Percentiles rank a stretch among this genome's conserved stretches.
Conservation (phyloP, 2,329 filamentous ascomycete genomes). For the Lachnellula hyalina region DNA sequence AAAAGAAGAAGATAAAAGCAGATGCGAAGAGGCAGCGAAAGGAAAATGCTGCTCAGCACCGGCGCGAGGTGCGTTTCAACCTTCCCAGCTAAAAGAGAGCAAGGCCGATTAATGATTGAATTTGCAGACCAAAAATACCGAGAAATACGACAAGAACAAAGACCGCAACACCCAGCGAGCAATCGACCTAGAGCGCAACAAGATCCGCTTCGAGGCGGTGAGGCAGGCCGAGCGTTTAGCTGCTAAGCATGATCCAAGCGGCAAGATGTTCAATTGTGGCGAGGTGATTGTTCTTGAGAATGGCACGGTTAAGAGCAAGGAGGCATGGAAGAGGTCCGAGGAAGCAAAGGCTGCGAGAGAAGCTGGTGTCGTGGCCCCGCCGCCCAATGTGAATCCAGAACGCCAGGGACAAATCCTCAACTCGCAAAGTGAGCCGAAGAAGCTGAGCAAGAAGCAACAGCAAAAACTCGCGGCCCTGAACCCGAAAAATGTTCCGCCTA, state of each 20-base stretch:
- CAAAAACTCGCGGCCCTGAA: conserved; percentile 17
- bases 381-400: conserved; percentile 9
- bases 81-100: neutral
- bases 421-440: neutral
- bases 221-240: conserved; percentile 28
- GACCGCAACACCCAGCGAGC: conserved; percentile 30
- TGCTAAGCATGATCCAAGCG: conserved; percentile 29
- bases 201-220: conserved; percentile 29
- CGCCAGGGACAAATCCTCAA: neutral
- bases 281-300: conserved; percentile 26
- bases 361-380: neutral
- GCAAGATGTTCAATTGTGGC: conserved; percentile 30
- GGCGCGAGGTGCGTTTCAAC: conserved; percentile 16
- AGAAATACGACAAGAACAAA: conserved; percentile 33
- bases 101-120: conserved; percentile 1
- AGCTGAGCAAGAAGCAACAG: conserved; percentile 19
- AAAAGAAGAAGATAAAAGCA: conserved; percentile 26
- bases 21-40: conserved; percentile 26
- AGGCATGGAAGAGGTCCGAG: conserved; percentile 13
- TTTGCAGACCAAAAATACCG: conserved; percentile 28
- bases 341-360: conserved; percentile 10
- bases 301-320: conserved; percentile 27
- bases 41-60: conserved; percentile 21
- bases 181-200: conserved; percentile 30
- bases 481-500: conserved; percentile 19